Evolutionary conservation across 306 rosid genomes (phyloP).

Genomic region (Hippophae tibetana): DNA sequence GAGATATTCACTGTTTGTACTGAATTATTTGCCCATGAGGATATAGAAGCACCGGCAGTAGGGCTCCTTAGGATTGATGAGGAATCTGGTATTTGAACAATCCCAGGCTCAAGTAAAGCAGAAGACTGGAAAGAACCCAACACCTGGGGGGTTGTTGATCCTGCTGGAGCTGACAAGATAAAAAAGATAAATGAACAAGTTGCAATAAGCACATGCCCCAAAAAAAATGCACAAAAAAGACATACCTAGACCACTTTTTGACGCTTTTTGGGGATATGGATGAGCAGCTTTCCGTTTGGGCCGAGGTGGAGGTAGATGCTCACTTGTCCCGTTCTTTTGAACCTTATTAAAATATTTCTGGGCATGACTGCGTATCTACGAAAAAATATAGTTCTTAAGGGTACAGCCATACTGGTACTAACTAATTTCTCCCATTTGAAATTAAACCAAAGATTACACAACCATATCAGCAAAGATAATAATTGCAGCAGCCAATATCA

Average conservation of each 20-base stretch:
- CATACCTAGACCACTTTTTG: conserved; percentile 52
- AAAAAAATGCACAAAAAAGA: conserved; percentile 7
- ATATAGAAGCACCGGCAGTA: conserved; percentile 29
- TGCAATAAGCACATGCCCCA: background rate
- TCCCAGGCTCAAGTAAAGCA: conserved; percentile 58
- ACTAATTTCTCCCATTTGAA: too few relatives aligned
- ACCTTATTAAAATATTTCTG: conserved; percentile 91
- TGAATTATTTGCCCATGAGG: conserved; percentile 53
- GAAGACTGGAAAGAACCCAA: conserved; percentile 62
- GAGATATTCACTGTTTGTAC: conserved; percentile 38
- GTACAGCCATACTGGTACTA: background rate
- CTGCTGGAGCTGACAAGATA: conserved; percentile 46
- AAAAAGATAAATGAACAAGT: conserved; percentile 17
- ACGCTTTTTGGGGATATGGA: conserved; percentile 97
- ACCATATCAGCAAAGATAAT: too few relatives aligned
- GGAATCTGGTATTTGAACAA: conserved; percentile 44
- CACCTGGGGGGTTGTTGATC: conserved; percentile 34
- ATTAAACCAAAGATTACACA: too few relatives aligned
- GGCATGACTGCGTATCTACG: conserved; percentile 92
- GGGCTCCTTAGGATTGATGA: conserved; percentile 47
- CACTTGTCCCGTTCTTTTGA: conserved; percentile 83
- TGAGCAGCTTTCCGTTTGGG: conserved; percentile 94
- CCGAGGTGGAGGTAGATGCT: conserved; percentile 96
- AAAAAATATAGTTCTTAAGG: conserved; percentile 1
- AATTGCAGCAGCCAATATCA: too few relatives aligned